Evolutionary conservation across 768 basidiomycete species (phyloP).

Genomic region (Suillus subluteus): DNA sequence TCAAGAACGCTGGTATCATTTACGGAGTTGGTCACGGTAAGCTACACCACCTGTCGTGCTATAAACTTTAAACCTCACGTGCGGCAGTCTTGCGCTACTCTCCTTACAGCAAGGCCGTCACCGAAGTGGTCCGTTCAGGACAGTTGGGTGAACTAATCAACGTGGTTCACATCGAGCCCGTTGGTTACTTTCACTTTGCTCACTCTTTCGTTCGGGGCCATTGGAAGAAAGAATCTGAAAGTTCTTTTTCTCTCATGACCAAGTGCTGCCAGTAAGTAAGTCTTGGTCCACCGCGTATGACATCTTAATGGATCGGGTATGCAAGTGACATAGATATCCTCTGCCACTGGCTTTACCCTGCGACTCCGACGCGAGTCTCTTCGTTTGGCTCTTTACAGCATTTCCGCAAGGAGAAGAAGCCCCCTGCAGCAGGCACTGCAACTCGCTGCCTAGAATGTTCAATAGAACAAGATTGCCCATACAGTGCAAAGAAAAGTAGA

Average conservation of each 20-base stretch:
- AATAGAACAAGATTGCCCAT: constrained; percentile 72
- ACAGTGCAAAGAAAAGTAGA: constrained; percentile 85
- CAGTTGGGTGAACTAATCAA: constrained; percentile 80
- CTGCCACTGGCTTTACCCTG: constrained; percentile 75
- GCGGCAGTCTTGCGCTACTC: constrained; percentile 81
- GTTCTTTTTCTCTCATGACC: constrained; percentile 84
- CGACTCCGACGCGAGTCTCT: constrained; percentile 67
- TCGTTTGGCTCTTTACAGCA: constrained; percentile 88
- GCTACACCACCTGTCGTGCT: constrained; percentile 17
- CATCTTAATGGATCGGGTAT: constrained; percentile 9
- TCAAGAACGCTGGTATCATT: constrained; percentile 70
- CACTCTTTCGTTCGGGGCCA: constrained; percentile 88
- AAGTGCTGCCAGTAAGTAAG: constrained; percentile 87
- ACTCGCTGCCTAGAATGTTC: constrained; percentile 80
- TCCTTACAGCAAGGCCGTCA: constrained; percentile 75
- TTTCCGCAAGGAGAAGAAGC: constrained; percentile 76
- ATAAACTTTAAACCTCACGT: background rate
- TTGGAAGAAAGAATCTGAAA: constrained; percentile 70
- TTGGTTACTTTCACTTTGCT: constrained; percentile 87
- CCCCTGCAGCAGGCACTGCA: constrained; percentile 64
- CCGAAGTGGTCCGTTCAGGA: constrained; percentile 70
- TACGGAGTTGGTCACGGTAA: constrained; percentile 89
- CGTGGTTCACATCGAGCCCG: constrained; percentile 82
- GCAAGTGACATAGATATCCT: constrained; percentile 83
- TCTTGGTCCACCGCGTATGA: constrained; percentile 15